A percentile compares a stretch with the other conserved stretches of the same genome.
phyloP scores from a whole-genome alignment of 148 eudicot species.

The Rhododendron vialii region DNA sequence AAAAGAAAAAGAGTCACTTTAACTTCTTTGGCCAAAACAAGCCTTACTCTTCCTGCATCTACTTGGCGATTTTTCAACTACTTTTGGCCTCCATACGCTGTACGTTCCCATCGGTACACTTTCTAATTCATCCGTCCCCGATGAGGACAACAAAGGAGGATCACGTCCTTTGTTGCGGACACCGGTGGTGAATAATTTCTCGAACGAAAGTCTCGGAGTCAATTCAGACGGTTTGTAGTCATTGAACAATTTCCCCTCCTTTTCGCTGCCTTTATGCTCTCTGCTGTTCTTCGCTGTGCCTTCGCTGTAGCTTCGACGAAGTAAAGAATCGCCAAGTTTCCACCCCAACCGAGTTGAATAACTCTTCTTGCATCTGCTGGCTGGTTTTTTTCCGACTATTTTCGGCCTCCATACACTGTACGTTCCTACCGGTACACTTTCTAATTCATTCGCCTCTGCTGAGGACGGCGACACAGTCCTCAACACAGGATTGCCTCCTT shows the following conservation, averaged over 20 bases:
- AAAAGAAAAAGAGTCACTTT: too few species aligned
- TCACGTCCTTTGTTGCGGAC: conserved; percentile 8
- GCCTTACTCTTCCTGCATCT: conserved; percentile 37
- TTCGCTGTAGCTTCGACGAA: conserved; percentile 42
- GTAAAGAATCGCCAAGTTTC: conserved; percentile 24
- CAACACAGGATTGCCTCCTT: conserved; percentile 7
- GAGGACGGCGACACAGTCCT: neutral
- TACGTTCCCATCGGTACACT: conserved; percentile 25
- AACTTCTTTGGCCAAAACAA: too few species aligned
- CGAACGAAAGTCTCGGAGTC: conserved; percentile 10
- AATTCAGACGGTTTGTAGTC: neutral
- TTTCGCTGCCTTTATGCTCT: conserved; percentile 11
- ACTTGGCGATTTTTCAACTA: conserved; percentile 18
- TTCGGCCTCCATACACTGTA: conserved; percentile 53
- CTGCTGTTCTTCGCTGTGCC: conserved; percentile 33
- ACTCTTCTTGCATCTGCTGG: conserved; percentile 42
- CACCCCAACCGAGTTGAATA: conserved; percentile 36
- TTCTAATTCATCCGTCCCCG: conserved; percentile 23
- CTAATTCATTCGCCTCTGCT: conserved; percentile 19
- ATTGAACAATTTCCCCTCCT: neutral
- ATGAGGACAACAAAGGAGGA: neutral
- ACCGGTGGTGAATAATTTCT: conserved; percentile 8
- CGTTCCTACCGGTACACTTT: conserved; percentile 22
- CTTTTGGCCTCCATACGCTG: conserved; percentile 41
- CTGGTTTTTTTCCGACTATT: conserved; percentile 8